A percentile compares a stretch with the other conserved stretches of the same genome.
These are phyloP conservation scores for Clonostachys rhizophaga DNA, from an alignment of 2,329 filamentous ascomycete species.

Conservation along the genomic window DNA sequence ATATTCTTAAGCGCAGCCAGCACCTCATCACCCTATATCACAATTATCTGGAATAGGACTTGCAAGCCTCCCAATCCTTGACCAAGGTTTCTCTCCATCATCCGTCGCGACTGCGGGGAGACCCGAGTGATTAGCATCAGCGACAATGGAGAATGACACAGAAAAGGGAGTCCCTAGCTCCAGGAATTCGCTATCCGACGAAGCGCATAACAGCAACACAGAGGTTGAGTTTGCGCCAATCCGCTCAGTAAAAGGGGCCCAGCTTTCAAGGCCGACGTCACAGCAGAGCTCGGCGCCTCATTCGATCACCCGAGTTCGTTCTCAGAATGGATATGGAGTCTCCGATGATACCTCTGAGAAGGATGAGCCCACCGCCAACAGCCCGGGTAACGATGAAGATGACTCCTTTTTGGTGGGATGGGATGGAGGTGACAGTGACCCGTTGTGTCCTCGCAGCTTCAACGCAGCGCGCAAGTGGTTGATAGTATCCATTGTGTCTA, in stretches of 20 bases:
- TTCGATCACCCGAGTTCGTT: slow-evolving; percentile 20
- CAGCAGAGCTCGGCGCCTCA: background rate
- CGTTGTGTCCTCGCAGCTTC: slow-evolving; percentile 69
- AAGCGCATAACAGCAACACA: too few species aligned
- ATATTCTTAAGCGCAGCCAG: too few species aligned
- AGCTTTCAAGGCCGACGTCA: background rate
- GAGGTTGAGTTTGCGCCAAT: background rate
- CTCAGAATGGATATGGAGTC: slow-evolving; percentile 39
- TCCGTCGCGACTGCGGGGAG: too few species aligned
- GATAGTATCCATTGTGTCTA: slow-evolving; percentile 69
- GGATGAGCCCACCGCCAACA: slow-evolving; percentile 1
- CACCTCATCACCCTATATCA: too few species aligned
- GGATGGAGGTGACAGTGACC: slow-evolving; percentile 68
- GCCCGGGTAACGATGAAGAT: background rate
- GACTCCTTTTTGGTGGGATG: slow-evolving; percentile 59
- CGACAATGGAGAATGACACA: too few species aligned
- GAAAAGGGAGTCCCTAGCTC: too few species aligned
- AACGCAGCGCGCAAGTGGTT: slow-evolving; percentile 67
- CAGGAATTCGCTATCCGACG: too few species aligned
- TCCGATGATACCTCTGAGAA: slow-evolving; percentile 18
- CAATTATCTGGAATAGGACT: too few species aligned
- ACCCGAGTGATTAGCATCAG: too few species aligned
- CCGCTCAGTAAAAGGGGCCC: background rate
- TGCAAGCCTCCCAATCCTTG: too few species aligned
- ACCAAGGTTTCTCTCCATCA: too few species aligned